phyloP scores from a whole-genome alignment of 2,329 filamentous ascomycete species.

The Ophiosphaerella herpotricha region DNA sequence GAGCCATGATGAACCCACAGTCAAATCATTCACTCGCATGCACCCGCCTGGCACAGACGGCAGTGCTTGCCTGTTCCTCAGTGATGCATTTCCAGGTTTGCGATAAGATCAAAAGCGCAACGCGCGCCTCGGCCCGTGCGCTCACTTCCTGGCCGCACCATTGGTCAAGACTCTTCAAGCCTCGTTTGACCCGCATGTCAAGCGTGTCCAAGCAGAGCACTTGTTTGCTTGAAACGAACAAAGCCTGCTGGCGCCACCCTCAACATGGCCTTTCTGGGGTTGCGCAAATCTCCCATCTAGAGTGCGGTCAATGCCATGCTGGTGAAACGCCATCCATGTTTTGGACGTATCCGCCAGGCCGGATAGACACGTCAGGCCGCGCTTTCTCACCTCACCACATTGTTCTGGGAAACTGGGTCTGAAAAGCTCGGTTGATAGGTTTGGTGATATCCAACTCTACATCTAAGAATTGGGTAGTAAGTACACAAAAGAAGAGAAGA shows the following conservation, averaged over 20 bases:
- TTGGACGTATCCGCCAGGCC: too few relatives aligned
- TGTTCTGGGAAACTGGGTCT: too few relatives aligned
- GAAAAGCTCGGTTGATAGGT: too few relatives aligned
- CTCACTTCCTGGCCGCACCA: neutral
- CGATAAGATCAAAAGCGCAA: constrained; percentile 3
- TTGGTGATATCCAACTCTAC: too few relatives aligned
- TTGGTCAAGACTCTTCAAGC: constrained; percentile 4
- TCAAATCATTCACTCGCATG: neutral
- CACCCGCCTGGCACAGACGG: neutral
- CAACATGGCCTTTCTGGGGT: too few relatives aligned
- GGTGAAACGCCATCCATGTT: too few relatives aligned
- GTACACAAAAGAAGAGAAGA: neutral
- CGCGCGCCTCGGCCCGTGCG: constrained; percentile 1
- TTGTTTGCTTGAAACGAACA: constrained; percentile 9
- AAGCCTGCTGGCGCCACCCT: neutral
- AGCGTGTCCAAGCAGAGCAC: constrained; percentile 7
- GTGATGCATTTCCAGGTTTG: constrained; percentile 1
- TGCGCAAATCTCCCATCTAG: too few relatives aligned
- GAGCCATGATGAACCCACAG: neutral
- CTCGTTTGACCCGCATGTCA: constrained; percentile 6
- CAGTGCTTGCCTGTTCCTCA: neutral
- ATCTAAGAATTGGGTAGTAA: neutral
- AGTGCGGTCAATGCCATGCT: too few relatives aligned
- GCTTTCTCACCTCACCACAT: too few relatives aligned
- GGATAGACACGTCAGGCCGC: too few relatives aligned